Evolutionary conservation across 139 green algal genomes (phyloP).

Genomic region (Chara braunii): DNA sequence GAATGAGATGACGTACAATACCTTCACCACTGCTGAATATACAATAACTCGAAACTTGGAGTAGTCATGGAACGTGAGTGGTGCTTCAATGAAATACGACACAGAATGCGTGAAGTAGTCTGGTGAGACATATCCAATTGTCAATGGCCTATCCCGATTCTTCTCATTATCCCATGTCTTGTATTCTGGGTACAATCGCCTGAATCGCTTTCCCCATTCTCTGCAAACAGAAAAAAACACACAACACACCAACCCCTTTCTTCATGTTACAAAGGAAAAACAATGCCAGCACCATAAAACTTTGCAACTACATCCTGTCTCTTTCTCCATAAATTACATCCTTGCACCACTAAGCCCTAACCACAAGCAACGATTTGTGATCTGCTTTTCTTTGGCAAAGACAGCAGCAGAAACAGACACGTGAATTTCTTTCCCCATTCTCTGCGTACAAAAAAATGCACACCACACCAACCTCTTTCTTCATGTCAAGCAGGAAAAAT

Average conservation of each 20-base stretch:
- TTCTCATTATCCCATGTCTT: slow-evolving; percentile 17
- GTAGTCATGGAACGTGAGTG: slow-evolving; percentile 65
- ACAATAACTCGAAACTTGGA: slow-evolving; percentile 41
- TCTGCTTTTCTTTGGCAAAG: too few relatives aligned
- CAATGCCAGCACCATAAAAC: too few relatives aligned
- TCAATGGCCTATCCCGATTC: slow-evolving; percentile 34
- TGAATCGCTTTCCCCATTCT: slow-evolving; percentile 62
- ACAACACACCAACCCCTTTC: neutral
- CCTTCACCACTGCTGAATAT: slow-evolving; percentile 49
- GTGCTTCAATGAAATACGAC: slow-evolving; percentile 92
- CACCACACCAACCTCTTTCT: too few relatives aligned
- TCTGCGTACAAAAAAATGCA: too few relatives aligned
- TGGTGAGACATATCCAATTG: slow-evolving; percentile 86
- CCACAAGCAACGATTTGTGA: too few relatives aligned
- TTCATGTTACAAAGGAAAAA: neutral
- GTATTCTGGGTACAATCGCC: slow-evolving; percentile 45
- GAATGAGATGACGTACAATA: too few relatives aligned
- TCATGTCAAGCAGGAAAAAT: too few relatives aligned
- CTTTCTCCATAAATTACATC: too few relatives aligned
- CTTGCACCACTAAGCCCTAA: too few relatives aligned
- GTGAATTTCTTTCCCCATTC: too few relatives aligned
- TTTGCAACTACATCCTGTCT: too few relatives aligned
- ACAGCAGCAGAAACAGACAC: too few relatives aligned
- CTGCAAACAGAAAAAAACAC: slow-evolving; percentile 14
- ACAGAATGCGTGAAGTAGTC: slow-evolving; percentile 94